These are phyloP conservation scores for Rosa chinensis DNA, from an alignment of 306 rosid genomes.

Conservation along the genomic window DNA sequence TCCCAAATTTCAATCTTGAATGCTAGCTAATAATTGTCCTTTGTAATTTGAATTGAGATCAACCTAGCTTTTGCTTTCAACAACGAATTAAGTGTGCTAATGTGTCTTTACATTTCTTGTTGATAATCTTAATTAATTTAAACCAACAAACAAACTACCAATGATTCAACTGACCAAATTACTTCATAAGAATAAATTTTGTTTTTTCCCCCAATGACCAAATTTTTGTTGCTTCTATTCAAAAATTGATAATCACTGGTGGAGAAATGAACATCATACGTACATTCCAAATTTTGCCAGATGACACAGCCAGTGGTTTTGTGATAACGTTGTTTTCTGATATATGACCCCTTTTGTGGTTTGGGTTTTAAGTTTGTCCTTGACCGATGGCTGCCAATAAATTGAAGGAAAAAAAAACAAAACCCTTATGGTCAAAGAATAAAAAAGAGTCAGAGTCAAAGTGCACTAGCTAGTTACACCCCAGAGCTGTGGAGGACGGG, in stretches of 20 bases:
- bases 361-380: slow-evolving; percentile 3
- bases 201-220: neutral
- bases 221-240: neutral
- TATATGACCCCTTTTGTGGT: neutral
- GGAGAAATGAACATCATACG: slow-evolving; percentile 1
- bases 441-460: slow-evolving; percentile 24
- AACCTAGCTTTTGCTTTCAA: neutral
- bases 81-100: neutral
- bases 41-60: neutral
- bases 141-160: neutral
- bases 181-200: neutral
- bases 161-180: neutral
- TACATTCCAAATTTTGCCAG: neutral
- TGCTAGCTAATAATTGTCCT: too few species aligned
- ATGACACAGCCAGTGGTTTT: neutral
- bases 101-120: neutral
- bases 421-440: neutral
- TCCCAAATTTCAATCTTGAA: too few species aligned
- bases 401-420: neutral
- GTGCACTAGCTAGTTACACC: neutral
- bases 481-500: slow-evolving; percentile 12
- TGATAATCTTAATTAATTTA: neutral
- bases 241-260: neutral
- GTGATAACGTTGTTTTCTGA: neutral
- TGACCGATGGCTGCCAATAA: neutral